Conservation (phyloP, 257 asterid genomes). For the Solanum bulbocastanum region DNA sequence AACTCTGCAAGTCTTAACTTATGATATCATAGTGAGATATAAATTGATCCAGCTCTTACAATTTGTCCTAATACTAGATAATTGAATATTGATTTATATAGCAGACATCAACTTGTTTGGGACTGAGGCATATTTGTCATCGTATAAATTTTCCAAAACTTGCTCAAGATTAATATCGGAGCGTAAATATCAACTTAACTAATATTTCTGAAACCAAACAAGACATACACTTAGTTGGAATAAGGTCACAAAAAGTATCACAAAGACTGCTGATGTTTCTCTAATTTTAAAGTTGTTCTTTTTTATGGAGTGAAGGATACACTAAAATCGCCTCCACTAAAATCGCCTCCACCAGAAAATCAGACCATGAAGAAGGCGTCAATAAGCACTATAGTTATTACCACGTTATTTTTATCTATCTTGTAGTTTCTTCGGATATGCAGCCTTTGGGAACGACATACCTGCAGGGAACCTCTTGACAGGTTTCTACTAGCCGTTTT, state of each 20-base stretch:
- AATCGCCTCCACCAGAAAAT: constrained; percentile 50
- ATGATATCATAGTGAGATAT: neutral
- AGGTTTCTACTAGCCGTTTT: constrained; percentile 65
- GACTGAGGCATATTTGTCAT: neutral
- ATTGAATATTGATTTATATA: neutral
- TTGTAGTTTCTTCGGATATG: constrained; percentile 62
- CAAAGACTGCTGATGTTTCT: neutral
- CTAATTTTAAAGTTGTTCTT: neutral
- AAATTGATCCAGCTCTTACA: neutral
- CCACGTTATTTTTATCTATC: constrained; percentile 50
- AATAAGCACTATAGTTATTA: constrained; percentile 19
- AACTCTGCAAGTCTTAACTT: neutral
- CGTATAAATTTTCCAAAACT: neutral
- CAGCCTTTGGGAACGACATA: constrained; percentile 52
- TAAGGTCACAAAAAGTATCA: neutral
- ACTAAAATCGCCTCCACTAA: constrained; percentile 50
- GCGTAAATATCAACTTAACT: neutral
- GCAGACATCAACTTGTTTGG: neutral
- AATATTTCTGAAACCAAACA: neutral
- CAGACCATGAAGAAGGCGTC: constrained; percentile 58
- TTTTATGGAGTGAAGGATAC: constrained; percentile 36
- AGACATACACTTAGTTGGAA: neutral
- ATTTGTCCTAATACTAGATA: neutral
- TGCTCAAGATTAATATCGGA: neutral
- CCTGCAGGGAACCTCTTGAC: constrained; percentile 60